Evolutionary conservation across 768 basidiomycete species (phyloP).

Genomic region (Clathrus columnatus): DNA sequence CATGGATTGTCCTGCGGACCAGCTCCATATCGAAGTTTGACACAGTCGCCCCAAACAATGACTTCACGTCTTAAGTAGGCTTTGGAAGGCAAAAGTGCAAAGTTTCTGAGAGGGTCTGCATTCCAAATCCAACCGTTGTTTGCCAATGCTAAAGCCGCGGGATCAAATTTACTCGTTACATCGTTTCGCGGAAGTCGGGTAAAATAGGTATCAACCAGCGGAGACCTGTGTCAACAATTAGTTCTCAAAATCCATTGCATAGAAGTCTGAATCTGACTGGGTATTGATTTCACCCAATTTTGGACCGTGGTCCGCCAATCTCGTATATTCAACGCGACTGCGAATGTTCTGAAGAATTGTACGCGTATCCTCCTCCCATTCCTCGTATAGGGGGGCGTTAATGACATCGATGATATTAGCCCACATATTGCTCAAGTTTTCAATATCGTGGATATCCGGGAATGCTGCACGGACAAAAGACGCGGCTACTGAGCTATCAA

Average conservation of each 20-base stretch:
- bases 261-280: constrained; percentile 39
- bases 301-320: constrained; percentile 78
- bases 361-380: constrained; percentile 78
- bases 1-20: constrained; percentile 78
- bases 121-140: constrained; percentile 99
- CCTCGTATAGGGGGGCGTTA: constrained; percentile 81
- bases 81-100: constrained; percentile 86
- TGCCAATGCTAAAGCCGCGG: constrained; percentile 65
- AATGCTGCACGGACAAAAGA: constrained; percentile 68
- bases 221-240: constrained; percentile 39
- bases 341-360: constrained; percentile 66
- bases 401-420: constrained; percentile 70
- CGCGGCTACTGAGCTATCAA: constrained; percentile 59
- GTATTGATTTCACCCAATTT: constrained; percentile 71
- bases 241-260: neutral
- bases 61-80: constrained; percentile 94
- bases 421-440: constrained; percentile 64
- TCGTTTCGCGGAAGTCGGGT: constrained; percentile 56
- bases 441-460: constrained; percentile 36
- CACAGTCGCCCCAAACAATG: constrained; percentile 97
- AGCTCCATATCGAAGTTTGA: constrained; percentile 91
- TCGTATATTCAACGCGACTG: constrained; percentile 69
- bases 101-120: constrained; percentile 90
- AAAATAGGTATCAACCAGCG: constrained; percentile 89
- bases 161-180: constrained; percentile 34